Conservation (phyloP, 2,329 filamentous ascomycete species). For the Fusarium sp. region DNA sequence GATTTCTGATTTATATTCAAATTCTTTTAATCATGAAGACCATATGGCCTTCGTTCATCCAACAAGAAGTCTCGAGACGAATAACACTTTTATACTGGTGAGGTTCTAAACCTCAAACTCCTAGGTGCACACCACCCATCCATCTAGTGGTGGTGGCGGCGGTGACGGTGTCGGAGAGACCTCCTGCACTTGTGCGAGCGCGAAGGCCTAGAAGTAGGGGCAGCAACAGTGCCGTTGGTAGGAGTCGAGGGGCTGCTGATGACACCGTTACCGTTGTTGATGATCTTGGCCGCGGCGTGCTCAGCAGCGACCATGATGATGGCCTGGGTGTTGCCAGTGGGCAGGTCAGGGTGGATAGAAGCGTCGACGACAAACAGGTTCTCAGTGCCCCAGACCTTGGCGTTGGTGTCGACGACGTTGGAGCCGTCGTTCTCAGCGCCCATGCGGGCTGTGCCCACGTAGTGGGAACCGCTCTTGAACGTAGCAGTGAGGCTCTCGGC, state of each 20-base stretch:
- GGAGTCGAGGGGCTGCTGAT: constrained; percentile 18
- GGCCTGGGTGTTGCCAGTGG: constrained; percentile 74
- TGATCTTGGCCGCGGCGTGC: constrained; percentile 58
- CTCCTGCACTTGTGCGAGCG: constrained; percentile 3
- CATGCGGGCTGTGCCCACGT: constrained; percentile 70
- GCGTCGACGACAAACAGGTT: constrained; percentile 77
- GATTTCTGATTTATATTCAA: not conserved
- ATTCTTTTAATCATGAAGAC: not conserved
- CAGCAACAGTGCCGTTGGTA: constrained; percentile 4
- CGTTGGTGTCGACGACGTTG: constrained; percentile 71
- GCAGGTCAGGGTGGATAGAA: constrained; percentile 75
- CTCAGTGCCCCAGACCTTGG: constrained; percentile 73
- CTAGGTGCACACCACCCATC: rapidly evolving
- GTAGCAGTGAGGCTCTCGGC: constrained; percentile 67
- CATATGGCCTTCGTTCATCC: constrained; percentile 14
- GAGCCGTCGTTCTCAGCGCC: constrained; percentile 65
- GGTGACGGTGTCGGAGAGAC: constrained; percentile 20
- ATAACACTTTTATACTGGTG: constrained; percentile 22
- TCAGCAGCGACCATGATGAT: constrained; percentile 73
- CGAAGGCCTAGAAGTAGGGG: constrained; percentile 5
- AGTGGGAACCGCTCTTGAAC: constrained; percentile 62
- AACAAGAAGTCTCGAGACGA: constrained; percentile 13
- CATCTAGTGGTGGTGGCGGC: constrained; percentile 5
- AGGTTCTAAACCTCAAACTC: not conserved
- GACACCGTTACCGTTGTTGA: constrained; percentile 6